Evolutionary conservation across 1,284 basidiomycete species (phyloP).

Genomic region (Golubevia sp.): DNA sequence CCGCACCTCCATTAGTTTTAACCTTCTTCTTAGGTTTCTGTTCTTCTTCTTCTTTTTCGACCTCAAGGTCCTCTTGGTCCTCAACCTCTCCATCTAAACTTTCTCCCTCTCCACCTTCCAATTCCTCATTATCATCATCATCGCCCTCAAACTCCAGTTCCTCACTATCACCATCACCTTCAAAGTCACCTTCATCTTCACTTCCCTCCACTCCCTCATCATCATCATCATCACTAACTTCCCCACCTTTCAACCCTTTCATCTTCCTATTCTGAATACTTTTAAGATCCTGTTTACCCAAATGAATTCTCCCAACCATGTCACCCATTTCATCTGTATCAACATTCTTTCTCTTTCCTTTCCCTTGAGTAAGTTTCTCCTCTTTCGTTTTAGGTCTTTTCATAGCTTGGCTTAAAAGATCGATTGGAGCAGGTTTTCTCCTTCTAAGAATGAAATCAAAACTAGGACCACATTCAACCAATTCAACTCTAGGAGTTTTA

Average conservation of each 20-base stretch:
- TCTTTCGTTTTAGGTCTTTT: constrained; percentile 84
- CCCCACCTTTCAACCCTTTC: constrained; percentile 76
- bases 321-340: constrained; percentile 99
- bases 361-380: constrained; percentile 69
- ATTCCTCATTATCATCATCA: constrained; percentile 19
- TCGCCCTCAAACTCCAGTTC: constrained; percentile 5
- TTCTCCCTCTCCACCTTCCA: constrained; percentile 33
- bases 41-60: constrained; percentile 21
- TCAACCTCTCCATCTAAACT: constrained; percentile 16
- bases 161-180: constrained; percentile 22
- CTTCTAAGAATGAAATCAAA: constrained; percentile 83
- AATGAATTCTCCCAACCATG: constrained; percentile 83
- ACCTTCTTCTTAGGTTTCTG: too few relatives aligned
- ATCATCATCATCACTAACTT: constrained; percentile 19
- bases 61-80: constrained; percentile 18
- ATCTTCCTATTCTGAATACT: constrained; percentile 88
- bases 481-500: constrained; percentile 77
- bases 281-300: constrained; percentile 84
- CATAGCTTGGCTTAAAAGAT: constrained; percentile 79
- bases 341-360: constrained; percentile 80
- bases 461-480: constrained; percentile 87
- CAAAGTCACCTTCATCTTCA: constrained; percentile 1
- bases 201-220: constrained; percentile 31
- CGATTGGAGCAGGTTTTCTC: constrained; percentile 74
- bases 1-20: too few relatives aligned